Evolutionary conservation across 2,329 filamentous ascomycete genomes (phyloP).

Genomic region (Zymoseptoria tritici): DNA sequence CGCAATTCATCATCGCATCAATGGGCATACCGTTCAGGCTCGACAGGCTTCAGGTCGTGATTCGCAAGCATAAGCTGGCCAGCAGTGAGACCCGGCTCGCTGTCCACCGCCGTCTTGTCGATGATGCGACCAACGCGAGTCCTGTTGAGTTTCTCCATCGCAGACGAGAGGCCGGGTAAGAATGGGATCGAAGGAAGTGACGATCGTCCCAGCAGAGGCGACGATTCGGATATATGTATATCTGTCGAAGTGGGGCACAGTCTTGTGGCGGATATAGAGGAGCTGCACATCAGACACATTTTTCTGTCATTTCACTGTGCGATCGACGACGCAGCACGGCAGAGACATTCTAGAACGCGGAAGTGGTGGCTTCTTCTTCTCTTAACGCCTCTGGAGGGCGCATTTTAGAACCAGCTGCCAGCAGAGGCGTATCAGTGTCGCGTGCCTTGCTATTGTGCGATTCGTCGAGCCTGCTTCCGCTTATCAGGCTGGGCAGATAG

Average conservation of each 20-base stretch:
- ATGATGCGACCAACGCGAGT: constrained; percentile 34
- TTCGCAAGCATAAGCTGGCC: constrained; percentile 84
- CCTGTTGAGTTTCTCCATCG: constrained; percentile 36
- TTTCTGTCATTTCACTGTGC: neutral
- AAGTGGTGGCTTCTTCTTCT: constrained; percentile 65
- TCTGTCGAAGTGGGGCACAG: neutral
- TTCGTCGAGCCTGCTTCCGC: neutral
- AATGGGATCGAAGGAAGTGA: neutral
- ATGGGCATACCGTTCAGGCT: constrained; percentile 47
- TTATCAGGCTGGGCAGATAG: constrained; percentile 10
- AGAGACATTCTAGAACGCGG: constrained; percentile 63
- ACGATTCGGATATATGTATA: neutral
- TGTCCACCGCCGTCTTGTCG: constrained; percentile 61
- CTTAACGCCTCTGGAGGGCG: constrained; percentile 31
- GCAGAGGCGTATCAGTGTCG: constrained; percentile 2
- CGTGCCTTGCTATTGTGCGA: neutral
- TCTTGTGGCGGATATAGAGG: neutral
- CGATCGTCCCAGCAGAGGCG: neutral
- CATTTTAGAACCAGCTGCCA: constrained; percentile 49
- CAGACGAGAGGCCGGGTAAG: neutral
- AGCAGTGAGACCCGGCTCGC: constrained; percentile 68
- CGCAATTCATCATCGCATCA: neutral
- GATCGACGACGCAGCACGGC: neutral
- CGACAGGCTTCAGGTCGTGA: constrained; percentile 53
- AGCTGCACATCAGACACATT: neutral